These are phyloP conservation scores for Fusarium pseudograminearum DNA, from an alignment of 2,329 filamentous ascomycete genomes.

Conservation along the genomic window DNA sequence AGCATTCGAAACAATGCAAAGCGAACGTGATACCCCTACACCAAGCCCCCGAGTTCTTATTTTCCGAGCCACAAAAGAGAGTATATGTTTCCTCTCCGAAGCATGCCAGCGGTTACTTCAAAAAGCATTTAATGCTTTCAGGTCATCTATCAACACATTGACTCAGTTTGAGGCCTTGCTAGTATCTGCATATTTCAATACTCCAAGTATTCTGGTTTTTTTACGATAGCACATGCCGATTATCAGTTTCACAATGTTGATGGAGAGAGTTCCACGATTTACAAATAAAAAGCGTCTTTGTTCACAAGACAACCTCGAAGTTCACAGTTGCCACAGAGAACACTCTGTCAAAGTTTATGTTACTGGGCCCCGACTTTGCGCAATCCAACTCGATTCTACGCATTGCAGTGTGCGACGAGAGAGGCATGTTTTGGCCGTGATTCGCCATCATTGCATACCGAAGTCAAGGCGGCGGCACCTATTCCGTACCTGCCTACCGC, in stretches of 20 bases:
- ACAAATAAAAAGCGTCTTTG: background rate
- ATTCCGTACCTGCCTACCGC: background rate
- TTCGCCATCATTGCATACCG: background rate
- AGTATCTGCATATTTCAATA: background rate
- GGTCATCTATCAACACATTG: background rate
- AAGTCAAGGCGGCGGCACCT: background rate
- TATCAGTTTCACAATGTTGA: background rate
- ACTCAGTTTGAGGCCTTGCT: background rate
- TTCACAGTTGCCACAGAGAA: background rate
- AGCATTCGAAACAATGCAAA: constrained; percentile 40
- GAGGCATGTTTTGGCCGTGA: background rate
- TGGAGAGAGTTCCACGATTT: background rate
- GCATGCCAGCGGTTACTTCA: background rate
- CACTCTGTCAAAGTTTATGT: background rate
- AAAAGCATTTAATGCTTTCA: no score
- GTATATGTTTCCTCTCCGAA: background rate
- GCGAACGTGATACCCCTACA: constrained; percentile 48
- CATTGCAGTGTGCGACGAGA: background rate
- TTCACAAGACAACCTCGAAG: background rate
- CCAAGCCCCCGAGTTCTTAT: constrained; percentile 42
- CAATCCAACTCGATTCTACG: background rate
- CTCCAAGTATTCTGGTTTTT: background rate
- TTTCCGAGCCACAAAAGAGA: fast-evolving
- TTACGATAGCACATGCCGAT: background rate
- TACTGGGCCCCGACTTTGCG: background rate